Evolutionary conservation across 2,329 filamentous ascomycete species (phyloP).

Genomic region (Cryphonectria japonica): DNA sequence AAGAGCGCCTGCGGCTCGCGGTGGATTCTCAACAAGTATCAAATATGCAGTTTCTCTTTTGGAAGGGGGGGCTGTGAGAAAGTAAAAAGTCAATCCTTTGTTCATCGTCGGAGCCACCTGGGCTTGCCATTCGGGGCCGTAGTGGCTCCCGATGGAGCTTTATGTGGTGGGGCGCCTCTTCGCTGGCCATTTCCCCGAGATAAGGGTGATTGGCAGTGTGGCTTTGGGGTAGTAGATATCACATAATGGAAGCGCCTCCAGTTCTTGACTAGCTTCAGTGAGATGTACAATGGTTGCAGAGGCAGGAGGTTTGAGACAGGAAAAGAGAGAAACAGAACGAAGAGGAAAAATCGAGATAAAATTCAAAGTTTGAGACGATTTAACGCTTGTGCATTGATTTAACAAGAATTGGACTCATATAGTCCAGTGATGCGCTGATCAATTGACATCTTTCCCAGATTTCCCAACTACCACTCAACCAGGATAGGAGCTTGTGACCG

Average conservation of each 20-base stretch:
- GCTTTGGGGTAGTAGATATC: background rate
- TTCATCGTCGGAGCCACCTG: background rate
- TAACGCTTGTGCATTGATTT: too few relatives aligned
- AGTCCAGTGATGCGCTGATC: background rate
- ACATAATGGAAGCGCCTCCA: background rate
- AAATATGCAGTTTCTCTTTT: background rate
- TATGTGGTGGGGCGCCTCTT: background rate
- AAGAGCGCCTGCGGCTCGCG: background rate
- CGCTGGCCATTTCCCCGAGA: constrained; percentile 14
- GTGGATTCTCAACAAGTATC: background rate
- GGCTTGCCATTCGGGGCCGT: background rate
- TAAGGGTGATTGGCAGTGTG: background rate
- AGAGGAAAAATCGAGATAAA: background rate
- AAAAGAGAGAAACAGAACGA: background rate
- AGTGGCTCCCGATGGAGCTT: background rate
- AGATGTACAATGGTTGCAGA: background rate
- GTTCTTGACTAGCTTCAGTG: background rate
- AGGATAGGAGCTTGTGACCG: background rate
- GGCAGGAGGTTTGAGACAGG: too few relatives aligned
- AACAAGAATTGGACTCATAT: background rate
- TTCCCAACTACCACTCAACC: background rate
- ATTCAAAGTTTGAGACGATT: background rate
- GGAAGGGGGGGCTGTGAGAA: background rate
- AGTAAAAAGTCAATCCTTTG: background rate
- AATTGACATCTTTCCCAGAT: background rate